Base-by-base conservation (phyloP, 768 basidiomycete genomes). In the Panaeolus papilionaceus region DNA sequence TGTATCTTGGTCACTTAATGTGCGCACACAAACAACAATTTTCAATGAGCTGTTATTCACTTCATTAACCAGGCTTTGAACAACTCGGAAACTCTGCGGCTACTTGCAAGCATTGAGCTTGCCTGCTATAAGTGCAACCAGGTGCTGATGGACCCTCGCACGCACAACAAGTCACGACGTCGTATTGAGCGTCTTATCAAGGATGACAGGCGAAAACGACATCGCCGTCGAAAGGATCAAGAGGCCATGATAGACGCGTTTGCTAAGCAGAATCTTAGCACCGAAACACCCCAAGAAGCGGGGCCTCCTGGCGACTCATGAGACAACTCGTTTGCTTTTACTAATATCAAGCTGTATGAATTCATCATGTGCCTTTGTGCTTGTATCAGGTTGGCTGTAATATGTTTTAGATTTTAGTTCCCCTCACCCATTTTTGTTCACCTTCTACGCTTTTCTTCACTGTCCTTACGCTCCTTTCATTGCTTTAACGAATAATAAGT, bases 1-100 rank as follows among this genome's bases (percentile, higher is more conserved):
- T 45, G 82, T 94, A 38, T 94, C 93, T 14, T 95, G 93, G 92
- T 94, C 93, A 38, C 76, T 94, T 67, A 94, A 94, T 73, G 93
- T 93, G 72, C 66, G 89, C 75, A 42, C 42, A 40, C 33, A 33
- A 33, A 58, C 68, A n/a, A 51, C 54, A 33, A 64, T 61, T 38
- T 68, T 61, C 44, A 47, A 49, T 49, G 61, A 38, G 61, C 64
- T 65, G 39, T 69, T 42, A 73, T 68, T 72, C 54, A 54, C 68
- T 49, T 44, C 62, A 47, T 66, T 63, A 54, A 45, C 2, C 69
- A 95, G 93, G 92, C 93, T 1, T 77, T 93, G 69, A 95, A 93
- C 74, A 90, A 92, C 73, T 88, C 92, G 8, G 93, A 95, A 74
- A 94, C 93, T 0, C 84, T 95, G 39, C 89, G 92, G 49, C 80